Evolutionary conservation across 768 basidiomycete species (phyloP), one percentile per base, ranked within the genome.

Genomic region (Tylopilus subfusipes): DNA sequence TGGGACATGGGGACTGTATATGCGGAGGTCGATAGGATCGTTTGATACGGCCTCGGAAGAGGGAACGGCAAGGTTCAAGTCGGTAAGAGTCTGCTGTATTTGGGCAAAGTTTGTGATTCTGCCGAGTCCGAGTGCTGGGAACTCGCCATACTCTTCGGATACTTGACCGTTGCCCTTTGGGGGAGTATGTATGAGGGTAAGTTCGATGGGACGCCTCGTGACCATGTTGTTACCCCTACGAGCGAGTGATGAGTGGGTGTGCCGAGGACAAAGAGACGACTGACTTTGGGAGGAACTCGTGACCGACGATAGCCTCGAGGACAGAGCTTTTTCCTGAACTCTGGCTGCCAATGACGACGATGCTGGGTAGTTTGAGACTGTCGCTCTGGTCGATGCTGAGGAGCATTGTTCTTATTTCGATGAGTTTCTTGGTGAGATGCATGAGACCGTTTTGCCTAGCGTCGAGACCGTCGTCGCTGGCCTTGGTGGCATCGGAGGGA

Each of bases 271-370:
- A 46, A 36, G 21, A 16, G 2, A 24, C 3, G n/a, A 79, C 93
- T 59, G 66, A 98, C 96, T 99, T 99, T 22, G 97, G 97, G 33
- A 99, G 75, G 68, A 99, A 99, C 70, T 98, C 93, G 54, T 97
- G 93, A 0, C 97, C 97, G 27, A 99, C 97, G 56, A 99, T 90
- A 6, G 97, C 88, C 71, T 99, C 97, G 56, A 99, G 74, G 0
- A 99, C 97, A 25, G 93, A 95, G 63, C 94, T 98, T 78, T 99
- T 99, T 12, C 97, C 97, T 2, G 93, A 95, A 70, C 94, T 97
- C 75, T 99, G 97, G 69, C 93, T 96, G 12, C 97, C 97, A 58
- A 99, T 90, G 44, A 98, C 97, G 40, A 98, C 97, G 57, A 99
- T 98, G 63, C 93, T 96, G 2, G 97, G 97, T 19, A 99, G 76